Evolutionary conservation across 352 stramenopile species (phyloP).

Genomic region (Pythium oligandrum): DNA sequence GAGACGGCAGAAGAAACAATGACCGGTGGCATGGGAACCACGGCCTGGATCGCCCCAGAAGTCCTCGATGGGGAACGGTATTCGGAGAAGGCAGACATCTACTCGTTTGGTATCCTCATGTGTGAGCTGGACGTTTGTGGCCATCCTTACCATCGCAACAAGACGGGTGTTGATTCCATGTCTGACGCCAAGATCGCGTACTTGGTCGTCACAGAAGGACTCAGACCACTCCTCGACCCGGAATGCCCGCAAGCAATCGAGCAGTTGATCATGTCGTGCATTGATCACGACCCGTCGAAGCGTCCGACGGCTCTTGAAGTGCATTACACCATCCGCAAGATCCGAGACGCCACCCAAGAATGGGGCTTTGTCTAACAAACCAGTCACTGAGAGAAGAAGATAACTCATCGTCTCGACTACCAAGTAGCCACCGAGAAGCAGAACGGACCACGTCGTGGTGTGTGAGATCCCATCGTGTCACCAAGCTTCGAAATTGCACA

Average conservation of each 20-base stretch:
- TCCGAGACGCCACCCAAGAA: no score
- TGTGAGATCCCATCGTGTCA: no score
- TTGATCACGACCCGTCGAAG: not conserved
- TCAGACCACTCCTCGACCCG: not conserved
- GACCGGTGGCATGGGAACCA: conserved; percentile 53
- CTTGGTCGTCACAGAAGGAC: not conserved
- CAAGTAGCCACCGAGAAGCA: no score
- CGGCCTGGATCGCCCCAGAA: conserved; percentile 51
- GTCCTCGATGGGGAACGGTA: conserved; percentile 44
- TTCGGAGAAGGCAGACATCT: conserved; percentile 45
- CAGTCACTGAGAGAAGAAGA: no score
- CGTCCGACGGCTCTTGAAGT: conserved; percentile 5
- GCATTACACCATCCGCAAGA: not conserved
- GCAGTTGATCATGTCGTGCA: conserved; percentile 1
- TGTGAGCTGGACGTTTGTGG: conserved; percentile 44
- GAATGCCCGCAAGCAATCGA: conserved; percentile 5
- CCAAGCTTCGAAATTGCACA: no score
- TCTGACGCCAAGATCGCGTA: conserved; percentile 9
- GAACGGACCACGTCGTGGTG: no score
- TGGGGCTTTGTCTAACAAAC: no score
- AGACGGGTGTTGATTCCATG: conserved; percentile 7
- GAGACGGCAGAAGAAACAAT: conserved; percentile 19
- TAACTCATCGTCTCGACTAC: no score
- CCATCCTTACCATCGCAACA: conserved; percentile 23
- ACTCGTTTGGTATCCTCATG: conserved; percentile 53